Conservation (phyloP, 2,329 filamentous ascomycete species). For the Talaromyces albobiverticillius region DNA sequence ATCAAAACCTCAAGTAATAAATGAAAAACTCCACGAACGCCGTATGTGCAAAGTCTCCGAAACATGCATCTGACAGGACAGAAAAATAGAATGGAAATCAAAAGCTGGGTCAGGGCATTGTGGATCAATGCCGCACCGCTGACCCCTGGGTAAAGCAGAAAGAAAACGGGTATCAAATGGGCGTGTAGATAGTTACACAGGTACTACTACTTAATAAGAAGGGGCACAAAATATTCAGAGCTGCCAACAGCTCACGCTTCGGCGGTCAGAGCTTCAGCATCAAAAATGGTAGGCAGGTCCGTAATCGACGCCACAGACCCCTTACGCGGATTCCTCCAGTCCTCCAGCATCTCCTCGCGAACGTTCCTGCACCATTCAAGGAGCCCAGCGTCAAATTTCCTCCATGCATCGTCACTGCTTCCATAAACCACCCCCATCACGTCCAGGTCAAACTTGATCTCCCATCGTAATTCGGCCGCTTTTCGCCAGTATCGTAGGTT, state of each 20-base stretch:
- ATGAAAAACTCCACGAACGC: neutral
- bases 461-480: conserved; percentile 90
- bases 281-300: conserved; percentile 13
- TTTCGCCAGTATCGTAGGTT: conserved; percentile 97
- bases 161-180: neutral
- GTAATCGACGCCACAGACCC: conserved; percentile 15
- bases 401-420: conserved; percentile 65
- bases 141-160: too few species aligned
- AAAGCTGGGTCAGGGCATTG: neutral
- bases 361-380: conserved; percentile 80
- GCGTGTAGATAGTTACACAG: neutral
- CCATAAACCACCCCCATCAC: conserved; percentile 83
- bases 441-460: conserved; percentile 77
- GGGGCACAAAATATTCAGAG: too few species aligned
- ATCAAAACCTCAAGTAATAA: too few species aligned
- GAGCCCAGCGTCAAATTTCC: conserved; percentile 77
- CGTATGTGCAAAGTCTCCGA: neutral
- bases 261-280: conserved; percentile 9
- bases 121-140: too few species aligned
- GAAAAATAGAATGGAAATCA: neutral
- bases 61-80: neutral
- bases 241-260: neutral
- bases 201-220: too few species aligned
- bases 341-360: conserved; percentile 75
- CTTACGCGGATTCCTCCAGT: conserved; percentile 54